Evolutionary conservation across 106 monocot species (phyloP).

Genomic region (Xerophyta viscosa): DNA sequence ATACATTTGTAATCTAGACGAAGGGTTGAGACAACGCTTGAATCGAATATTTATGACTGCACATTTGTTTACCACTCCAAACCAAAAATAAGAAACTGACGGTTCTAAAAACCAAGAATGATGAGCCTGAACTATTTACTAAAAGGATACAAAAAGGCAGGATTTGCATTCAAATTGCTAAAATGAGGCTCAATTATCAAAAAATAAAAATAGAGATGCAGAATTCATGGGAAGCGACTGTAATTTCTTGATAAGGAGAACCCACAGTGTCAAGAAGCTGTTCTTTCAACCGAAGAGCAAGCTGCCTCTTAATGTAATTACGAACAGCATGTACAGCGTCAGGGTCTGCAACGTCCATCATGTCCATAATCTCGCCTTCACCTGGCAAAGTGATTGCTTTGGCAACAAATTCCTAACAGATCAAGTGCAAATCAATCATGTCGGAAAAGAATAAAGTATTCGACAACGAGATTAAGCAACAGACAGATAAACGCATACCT

Average conservation of each 20-base stretch:
- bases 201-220: no score
- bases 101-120: no score
- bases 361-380: constrained; percentile 83
- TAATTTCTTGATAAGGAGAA: neutral
- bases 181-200: no score
- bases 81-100: no score
- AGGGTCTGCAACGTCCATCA: constrained; percentile 77
- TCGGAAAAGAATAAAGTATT: neutral
- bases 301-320: constrained; percentile 50
- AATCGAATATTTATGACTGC: no score
- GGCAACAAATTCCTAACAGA: constrained; percentile 83
- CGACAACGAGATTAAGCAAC: constrained; percentile 6
- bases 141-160: no score
- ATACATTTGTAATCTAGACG: no score
- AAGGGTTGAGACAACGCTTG: no score
- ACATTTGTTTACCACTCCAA: no score
- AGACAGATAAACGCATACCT: constrained; percentile 27
- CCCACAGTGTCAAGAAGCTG: constrained; percentile 52
- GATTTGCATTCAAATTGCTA: no score
- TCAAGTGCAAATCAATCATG: neutral
- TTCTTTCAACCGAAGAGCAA: constrained; percentile 48
- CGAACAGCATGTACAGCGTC: constrained; percentile 76
- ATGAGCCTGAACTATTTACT: no score
- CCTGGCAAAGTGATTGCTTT: constrained; percentile 83
- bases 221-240: no score